A percentile compares a stretch with the other conserved stretches of the same genome.
Evolutionary conservation across 495 filamentous ascomycete species (phyloP).

Genomic region (Penicillium fimorum): DNA sequence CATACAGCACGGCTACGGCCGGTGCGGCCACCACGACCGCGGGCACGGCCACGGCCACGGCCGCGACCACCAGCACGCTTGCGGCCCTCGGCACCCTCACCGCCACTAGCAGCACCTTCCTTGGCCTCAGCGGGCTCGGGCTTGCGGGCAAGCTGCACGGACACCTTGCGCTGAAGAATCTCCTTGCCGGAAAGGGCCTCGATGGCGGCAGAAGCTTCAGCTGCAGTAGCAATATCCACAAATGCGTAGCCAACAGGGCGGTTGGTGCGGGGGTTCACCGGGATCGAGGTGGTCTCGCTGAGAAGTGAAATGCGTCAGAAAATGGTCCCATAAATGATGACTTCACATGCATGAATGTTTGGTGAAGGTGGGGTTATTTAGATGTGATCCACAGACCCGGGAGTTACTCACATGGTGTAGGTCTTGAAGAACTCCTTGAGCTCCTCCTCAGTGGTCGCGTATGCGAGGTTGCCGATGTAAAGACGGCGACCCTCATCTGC

Average conservation of each 20-base stretch:
- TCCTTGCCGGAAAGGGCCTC: slow-evolving; percentile 91
- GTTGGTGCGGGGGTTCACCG: slow-evolving; percentile 96
- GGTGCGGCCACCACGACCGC: slow-evolving; percentile 61
- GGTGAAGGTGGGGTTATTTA: not conserved
- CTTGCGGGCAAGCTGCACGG: slow-evolving; percentile 96
- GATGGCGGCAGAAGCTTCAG: slow-evolving; percentile 92
- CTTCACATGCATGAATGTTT: not conserved
- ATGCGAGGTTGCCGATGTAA: slow-evolving; percentile 99
- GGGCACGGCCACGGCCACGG: slow-evolving; percentile 73
- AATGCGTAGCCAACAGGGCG: slow-evolving; percentile 99
- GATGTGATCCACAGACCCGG: not conserved
- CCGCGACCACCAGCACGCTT: slow-evolving; percentile 75
- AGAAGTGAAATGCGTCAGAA: slow-evolving; percentile 3
- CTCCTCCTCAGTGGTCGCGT: slow-evolving; percentile 99
- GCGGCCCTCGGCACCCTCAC: slow-evolving; percentile 70
- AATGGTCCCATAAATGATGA: not conserved
- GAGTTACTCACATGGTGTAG: slow-evolving; percentile 87
- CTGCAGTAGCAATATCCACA: slow-evolving; percentile 91
- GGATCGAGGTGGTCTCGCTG: slow-evolving; percentile 97
- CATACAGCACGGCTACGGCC: slow-evolving; percentile 71
- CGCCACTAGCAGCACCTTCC: slow-evolving; percentile 66
- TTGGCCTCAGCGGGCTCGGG: slow-evolving; percentile 81
- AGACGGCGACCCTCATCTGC: slow-evolving; percentile 97
- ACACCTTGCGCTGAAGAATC: slow-evolving; percentile 96
- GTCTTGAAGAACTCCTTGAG: slow-evolving; percentile 98